phyloP scores from a whole-genome alignment of 768 basidiomycete species.

The Ramaria rubella region DNA sequence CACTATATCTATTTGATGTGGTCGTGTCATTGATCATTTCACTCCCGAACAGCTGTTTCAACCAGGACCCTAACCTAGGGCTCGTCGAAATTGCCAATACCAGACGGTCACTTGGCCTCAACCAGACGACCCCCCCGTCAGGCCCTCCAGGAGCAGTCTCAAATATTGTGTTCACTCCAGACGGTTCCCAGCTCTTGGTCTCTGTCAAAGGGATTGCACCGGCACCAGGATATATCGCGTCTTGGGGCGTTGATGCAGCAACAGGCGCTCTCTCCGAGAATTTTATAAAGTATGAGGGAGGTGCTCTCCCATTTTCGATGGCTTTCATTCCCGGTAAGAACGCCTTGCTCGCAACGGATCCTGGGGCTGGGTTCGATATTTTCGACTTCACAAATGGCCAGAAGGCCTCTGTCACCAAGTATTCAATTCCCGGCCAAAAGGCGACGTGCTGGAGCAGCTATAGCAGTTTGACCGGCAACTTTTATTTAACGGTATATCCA shows the following conservation, averaged over 20 bases:
- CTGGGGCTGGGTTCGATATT: constrained; percentile 14
- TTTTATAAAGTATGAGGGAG: constrained; percentile 11
- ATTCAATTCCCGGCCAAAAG: constrained; percentile 32
- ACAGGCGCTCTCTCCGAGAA: constrained; percentile 13
- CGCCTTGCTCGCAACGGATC: constrained; percentile 14
- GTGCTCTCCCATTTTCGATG: constrained; percentile 15
- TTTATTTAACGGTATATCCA: constrained; percentile 30
- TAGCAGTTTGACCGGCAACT: constrained; percentile 36
- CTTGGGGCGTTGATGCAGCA: constrained; percentile 11
- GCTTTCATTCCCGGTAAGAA: constrained; percentile 14
- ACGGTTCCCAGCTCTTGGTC: constrained; percentile 15
- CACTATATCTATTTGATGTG: not conserved
- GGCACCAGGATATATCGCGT: constrained; percentile 12
- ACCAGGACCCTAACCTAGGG: constrained; percentile 13
- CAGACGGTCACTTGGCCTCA: constrained; percentile 14
- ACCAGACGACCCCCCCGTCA: constrained; percentile 17
- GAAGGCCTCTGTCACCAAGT: constrained; percentile 9
- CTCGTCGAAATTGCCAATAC: constrained; percentile 13
- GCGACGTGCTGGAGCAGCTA: constrained; percentile 41
- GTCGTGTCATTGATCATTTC: not conserved
- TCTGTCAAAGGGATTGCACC: constrained; percentile 18
- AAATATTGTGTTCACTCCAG: constrained; percentile 16
- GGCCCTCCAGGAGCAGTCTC: constrained; percentile 15
- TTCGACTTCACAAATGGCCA: constrained; percentile 11
- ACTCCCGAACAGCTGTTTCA: constrained; percentile 17